Percentiles rank a stretch among this genome's conserved stretches.
Evolutionary conservation across 306 rosid species (phyloP).

Genomic region (Datisca glomerata): DNA sequence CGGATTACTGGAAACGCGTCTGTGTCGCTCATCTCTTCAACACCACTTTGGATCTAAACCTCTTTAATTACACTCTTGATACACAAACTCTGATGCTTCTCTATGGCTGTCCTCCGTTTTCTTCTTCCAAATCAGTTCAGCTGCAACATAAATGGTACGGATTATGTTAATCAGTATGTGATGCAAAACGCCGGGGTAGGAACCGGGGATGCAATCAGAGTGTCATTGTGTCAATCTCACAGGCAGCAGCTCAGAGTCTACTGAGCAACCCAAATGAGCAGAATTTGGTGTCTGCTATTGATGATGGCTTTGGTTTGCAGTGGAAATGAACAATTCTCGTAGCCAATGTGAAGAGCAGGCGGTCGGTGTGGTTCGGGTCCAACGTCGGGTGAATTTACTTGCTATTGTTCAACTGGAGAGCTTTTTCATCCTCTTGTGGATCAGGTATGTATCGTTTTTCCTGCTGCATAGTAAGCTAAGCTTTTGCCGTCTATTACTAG

Average conservation of each 20-base stretch:
- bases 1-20: slow-evolving; percentile 23
- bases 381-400: slow-evolving; percentile 24
- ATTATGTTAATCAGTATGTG: slow-evolving; percentile 13
- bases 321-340: slow-evolving; percentile 37
- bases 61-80: slow-evolving; percentile 14
- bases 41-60: slow-evolving; percentile 9
- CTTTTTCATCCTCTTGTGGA: slow-evolving; percentile 18
- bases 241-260: slow-evolving; percentile 12
- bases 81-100: slow-evolving; percentile 12
- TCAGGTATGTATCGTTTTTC: slow-evolving; percentile 24
- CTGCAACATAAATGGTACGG: slow-evolving; percentile 16
- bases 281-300: slow-evolving; percentile 18
- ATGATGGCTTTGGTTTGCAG: slow-evolving; percentile 27
- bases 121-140: slow-evolving; percentile 12
- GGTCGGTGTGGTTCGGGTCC: slow-evolving; percentile 37
- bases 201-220: slow-evolving; percentile 15
- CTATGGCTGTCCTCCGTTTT: slow-evolving; percentile 26
- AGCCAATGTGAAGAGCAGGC: slow-evolving; percentile 19
- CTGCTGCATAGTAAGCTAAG: no score
- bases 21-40: slow-evolving; percentile 18
- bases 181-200: background rate
- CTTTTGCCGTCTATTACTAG: no score
- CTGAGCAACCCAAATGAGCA: background rate
- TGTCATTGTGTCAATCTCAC: slow-evolving; percentile 19
- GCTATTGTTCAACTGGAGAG: slow-evolving; percentile 39